Conservation (phyloP, 805 yeast species). For the Nakazawaea wickerhamii region DNA sequence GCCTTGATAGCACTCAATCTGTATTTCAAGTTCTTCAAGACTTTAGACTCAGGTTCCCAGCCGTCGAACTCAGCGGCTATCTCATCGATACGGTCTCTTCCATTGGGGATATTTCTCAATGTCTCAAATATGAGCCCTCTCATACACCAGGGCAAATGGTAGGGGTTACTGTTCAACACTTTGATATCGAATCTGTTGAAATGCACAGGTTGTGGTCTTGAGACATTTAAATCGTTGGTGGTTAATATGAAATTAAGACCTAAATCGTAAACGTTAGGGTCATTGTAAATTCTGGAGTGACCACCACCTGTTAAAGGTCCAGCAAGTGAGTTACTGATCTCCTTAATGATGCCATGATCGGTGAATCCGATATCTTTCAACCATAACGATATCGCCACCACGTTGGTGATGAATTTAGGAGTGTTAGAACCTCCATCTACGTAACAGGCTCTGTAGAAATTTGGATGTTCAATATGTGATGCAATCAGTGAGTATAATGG, state of each 20-base stretch:
- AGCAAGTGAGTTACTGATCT: conserved; percentile 71
- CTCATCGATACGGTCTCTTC: conserved; percentile 51
- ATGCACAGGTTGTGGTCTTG: conserved; percentile 24
- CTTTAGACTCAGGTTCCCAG: conserved; percentile 87
- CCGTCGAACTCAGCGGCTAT: conserved; percentile 67
- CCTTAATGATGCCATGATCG: conserved; percentile 84
- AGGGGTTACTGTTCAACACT: conserved; percentile 72
- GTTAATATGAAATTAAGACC: conserved; percentile 73
- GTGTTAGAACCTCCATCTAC: conserved; percentile 78
- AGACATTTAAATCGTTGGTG: conserved; percentile 52
- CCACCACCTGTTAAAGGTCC: conserved; percentile 96
- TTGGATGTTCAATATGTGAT: conserved; percentile 80
- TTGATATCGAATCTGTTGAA: conserved; percentile 50
- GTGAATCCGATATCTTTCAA: conserved; percentile 71
- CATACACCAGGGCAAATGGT: conserved; percentile 87
- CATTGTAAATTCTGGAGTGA: conserved; percentile 85
- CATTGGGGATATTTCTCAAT: conserved; percentile 27
- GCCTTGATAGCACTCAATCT: conserved; percentile 30
- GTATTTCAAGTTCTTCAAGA: conserved; percentile 77
- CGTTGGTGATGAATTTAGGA: conserved; percentile 70
- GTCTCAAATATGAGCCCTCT: conserved; percentile 70
- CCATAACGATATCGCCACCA: conserved; percentile 69
- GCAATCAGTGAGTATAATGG: conserved; percentile 89
- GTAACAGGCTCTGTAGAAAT: conserved; percentile 82
- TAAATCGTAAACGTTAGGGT: conserved; percentile 74